Conservation (phyloP, 345 rosid genomes). For the Gossypium thurberi region DNA sequence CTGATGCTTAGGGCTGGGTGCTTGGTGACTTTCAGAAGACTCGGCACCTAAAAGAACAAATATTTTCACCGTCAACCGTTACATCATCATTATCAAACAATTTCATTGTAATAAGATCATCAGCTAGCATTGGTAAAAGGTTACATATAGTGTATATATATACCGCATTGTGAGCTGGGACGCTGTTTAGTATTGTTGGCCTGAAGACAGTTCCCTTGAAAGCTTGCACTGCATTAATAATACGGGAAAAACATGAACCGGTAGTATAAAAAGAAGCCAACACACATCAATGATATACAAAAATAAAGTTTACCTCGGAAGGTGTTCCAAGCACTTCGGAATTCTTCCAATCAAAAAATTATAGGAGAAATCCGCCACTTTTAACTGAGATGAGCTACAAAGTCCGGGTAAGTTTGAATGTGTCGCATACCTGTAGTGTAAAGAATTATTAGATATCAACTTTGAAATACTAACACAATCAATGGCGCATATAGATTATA, state of each 20-base stretch:
- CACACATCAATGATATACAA: neutral
- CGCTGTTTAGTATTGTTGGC: constrained; percentile 61
- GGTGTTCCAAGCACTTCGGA: constrained; percentile 76
- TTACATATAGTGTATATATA: neutral
- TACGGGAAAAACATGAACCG: neutral
- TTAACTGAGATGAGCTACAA: constrained; percentile 64
- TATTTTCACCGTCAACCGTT: constrained; percentile 4
- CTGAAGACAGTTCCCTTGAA: constrained; percentile 87
- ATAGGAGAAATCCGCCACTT: constrained; percentile 75
- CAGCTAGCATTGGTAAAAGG: neutral
- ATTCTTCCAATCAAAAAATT: constrained; percentile 80
- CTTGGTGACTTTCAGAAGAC: constrained; percentile 38
- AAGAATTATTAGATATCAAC: constrained; percentile 6
- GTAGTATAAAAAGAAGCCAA: constrained; percentile 2
- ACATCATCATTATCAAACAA: constrained; percentile 2
- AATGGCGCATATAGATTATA: too few species aligned
- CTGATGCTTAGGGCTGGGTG: constrained; percentile 34
- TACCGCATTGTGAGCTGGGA: constrained; percentile 60
- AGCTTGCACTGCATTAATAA: constrained; percentile 52
- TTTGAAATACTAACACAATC: neutral
- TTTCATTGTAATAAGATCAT: neutral
- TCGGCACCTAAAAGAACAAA: constrained; percentile 36
- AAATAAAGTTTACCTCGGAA: constrained; percentile 52
- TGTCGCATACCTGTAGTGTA: constrained; percentile 53
- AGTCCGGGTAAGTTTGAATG: constrained; percentile 50